phyloP scores from a whole-genome alignment of 108 stramenopile genomes.

The Seminavis robusta region DNA sequence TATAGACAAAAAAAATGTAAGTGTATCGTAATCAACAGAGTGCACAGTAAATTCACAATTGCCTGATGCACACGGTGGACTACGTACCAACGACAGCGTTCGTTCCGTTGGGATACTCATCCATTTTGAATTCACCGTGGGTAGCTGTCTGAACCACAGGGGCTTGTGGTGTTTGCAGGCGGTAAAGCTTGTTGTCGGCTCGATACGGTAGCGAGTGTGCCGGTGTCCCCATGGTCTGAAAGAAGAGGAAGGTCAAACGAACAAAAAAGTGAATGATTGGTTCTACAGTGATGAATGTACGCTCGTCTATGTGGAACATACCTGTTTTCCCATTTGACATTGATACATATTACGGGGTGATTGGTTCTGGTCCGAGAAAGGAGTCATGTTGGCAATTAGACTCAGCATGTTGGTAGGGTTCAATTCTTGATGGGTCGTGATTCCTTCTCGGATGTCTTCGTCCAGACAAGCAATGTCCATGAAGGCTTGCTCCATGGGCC shows the following conservation, averaged over 20 bases:
- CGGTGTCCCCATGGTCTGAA: conserved; percentile 99
- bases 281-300: too few relatives aligned
- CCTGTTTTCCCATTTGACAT: conserved; percentile 99
- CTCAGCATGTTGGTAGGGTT: conserved; percentile 97
- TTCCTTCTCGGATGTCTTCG: conserved; percentile 85
- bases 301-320: too few relatives aligned
- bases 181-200: conserved; percentile 96
- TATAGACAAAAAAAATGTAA: background rate
- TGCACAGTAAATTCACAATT: background rate
- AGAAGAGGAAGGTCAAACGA: too few relatives aligned
- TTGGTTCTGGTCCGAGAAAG: conserved; percentile 98
- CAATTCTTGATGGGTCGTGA: conserved; percentile 93
- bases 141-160: conserved; percentile 93
- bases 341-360: conserved; percentile 98
- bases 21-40: background rate
- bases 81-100: conserved; percentile 95
- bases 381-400: conserved; percentile 94
- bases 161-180: conserved; percentile 92
- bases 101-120: conserved; percentile 97
- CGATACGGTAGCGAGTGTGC: conserved; percentile 89
- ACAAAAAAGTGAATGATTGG: too few relatives aligned
- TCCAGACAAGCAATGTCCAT: conserved; percentile 94
- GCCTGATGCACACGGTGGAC: too few relatives aligned
- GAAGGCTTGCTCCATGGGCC: conserved; percentile 97
- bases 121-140: conserved; percentile 93